Base-by-base conservation (phyloP, 2,329 filamentous ascomycete species). In the Cryphonectria carpinicola region DNA sequence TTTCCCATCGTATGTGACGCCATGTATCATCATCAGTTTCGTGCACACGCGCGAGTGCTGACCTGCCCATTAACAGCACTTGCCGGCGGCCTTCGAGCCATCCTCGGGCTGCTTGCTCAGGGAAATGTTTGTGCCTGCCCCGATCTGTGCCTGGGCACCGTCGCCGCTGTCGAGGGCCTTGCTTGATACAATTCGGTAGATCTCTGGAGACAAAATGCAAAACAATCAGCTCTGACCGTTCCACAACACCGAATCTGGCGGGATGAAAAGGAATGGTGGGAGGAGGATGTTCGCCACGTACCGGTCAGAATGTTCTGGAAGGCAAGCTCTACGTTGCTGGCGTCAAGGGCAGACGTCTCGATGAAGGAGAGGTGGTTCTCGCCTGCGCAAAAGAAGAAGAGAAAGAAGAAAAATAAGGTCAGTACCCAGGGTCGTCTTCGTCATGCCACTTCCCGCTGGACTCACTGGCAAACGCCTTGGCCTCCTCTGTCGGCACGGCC, bases 231-330 rank as follows among this genome's bases (percentile, higher is more conserved):
- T 46, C 39, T 32, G 28, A 4, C 28, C 14, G 39, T 46, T 17
- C 5, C 28, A 4, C n/a, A 13, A 28, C 69, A 60, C 73, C 14
- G 17, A 6, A 4, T 28, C 61, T 62, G 68, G 56, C 54, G 68
- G 28, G 49, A 60, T 61, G 11, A 61, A 65, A 43, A 32, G 52
- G 49, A 43, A 46, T 32, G 10, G 32, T 32, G 32, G 32, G 32
- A 32, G 39, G 32, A 56, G 58, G 60, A 32, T 67, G 8, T 56
- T 60, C n/a, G 37, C 46, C 39, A 82, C 88, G 73, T 88, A 98
- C 95, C 95, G 80, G 96, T 99, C 81, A 99, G 87, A 81, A 99
- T 99, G 84, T 98, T 98, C 86, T 99, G 95, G 89, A 99, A 98
- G 72, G 96, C 96, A 79, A 98, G 90, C 85, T 99, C 96, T 76